A percentile compares a stretch with the other conserved stretches of the same genome.
These are phyloP conservation scores for Nakazawaea pomicola DNA, from an alignment of 805 yeast species.

Conservation along the genomic window DNA sequence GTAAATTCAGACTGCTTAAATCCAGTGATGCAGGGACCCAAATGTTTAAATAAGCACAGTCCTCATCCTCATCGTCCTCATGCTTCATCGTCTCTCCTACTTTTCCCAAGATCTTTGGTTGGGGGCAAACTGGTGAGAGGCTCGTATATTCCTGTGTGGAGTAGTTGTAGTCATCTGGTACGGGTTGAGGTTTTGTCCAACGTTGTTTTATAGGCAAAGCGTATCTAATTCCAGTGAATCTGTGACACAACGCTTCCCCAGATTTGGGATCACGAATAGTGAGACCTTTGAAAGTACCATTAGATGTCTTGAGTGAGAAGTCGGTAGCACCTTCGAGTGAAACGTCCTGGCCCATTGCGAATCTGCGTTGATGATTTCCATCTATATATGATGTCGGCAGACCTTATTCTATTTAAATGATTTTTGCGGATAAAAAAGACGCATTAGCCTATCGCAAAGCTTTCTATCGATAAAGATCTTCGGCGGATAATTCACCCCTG, in stretches of 20 bases:
- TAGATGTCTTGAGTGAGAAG: constrained; percentile 1
- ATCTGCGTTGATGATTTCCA: no score
- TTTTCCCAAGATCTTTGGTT: constrained; percentile 17
- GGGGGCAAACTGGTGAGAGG: constrained; percentile 23
- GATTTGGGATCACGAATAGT: constrained; percentile 6
- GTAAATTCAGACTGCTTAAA: constrained; percentile 20
- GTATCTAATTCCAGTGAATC: constrained; percentile 30
- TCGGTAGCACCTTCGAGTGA: constrained; percentile 8
- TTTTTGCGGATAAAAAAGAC: no score
- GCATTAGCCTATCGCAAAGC: no score
- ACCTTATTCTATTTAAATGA: no score
- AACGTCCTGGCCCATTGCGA: constrained; percentile 11
- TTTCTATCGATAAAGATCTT: no score
- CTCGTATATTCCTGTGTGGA: constrained; percentile 26
- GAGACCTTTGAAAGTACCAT: constrained; percentile 9
- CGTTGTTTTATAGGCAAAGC: constrained; percentile 28
- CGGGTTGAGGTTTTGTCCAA: constrained; percentile 25
- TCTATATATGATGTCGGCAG: no score
- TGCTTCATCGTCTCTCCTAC: constrained; percentile 1
- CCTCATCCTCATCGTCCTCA: constrained; percentile 20
- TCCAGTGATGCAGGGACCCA: constrained; percentile 28
- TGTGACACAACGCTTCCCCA: constrained; percentile 11
- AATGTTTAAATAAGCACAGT: constrained; percentile 31
- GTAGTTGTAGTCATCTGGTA: constrained; percentile 25
- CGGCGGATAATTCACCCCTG: no score